phyloP scores from a whole-genome alignment of 495 filamentous ascomycete genomes.

The Penicillium samsonianum region DNA sequence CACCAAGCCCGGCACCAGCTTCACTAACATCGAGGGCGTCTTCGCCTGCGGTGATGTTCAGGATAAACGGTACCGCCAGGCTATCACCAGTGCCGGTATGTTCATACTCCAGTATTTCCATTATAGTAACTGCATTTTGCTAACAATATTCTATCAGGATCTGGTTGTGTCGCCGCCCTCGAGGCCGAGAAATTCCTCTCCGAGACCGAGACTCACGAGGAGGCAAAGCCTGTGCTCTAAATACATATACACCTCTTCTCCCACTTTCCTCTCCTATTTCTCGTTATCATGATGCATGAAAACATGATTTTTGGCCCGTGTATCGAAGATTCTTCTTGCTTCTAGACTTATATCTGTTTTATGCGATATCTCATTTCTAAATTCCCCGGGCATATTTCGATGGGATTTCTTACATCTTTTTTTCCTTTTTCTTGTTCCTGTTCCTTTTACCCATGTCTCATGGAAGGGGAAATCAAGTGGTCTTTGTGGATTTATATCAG shows the following conservation, averaged over 20 bases:
- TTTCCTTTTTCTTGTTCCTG: conserved; percentile 13
- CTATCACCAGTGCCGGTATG: conserved; percentile 95
- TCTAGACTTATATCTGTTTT: conserved; percentile 23
- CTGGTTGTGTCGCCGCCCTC: conserved; percentile 91
- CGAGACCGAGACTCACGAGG: conserved; percentile 61
- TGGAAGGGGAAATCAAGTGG: conserved; percentile 8
- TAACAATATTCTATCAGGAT: conserved; percentile 53
- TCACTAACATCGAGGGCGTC: conserved; percentile 86
- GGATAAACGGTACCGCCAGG: conserved; percentile 97
- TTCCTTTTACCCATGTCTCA: conserved; percentile 21
- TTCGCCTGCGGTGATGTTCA: conserved; percentile 98
- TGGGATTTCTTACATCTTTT: conserved; percentile 24
- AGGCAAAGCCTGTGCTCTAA: conserved; percentile 55
- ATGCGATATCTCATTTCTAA: conserved; percentile 16
- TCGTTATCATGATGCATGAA: conserved; percentile 19
- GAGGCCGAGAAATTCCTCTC: conserved; percentile 91
- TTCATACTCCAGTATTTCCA: conserved; percentile 18
- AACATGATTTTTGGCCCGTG: conserved; percentile 5
- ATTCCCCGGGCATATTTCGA: conserved; percentile 24
- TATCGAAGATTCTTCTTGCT: conserved; percentile 7
- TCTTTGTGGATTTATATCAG: conserved; percentile 18
- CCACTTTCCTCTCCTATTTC: conserved; percentile 1
- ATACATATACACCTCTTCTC: conserved; percentile 9
- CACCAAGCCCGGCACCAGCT: conserved; percentile 84
- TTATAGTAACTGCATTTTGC: conserved; percentile 7